Conservation (phyloP, 345 rosid species). For the Dipteronia dyeriana region DNA sequence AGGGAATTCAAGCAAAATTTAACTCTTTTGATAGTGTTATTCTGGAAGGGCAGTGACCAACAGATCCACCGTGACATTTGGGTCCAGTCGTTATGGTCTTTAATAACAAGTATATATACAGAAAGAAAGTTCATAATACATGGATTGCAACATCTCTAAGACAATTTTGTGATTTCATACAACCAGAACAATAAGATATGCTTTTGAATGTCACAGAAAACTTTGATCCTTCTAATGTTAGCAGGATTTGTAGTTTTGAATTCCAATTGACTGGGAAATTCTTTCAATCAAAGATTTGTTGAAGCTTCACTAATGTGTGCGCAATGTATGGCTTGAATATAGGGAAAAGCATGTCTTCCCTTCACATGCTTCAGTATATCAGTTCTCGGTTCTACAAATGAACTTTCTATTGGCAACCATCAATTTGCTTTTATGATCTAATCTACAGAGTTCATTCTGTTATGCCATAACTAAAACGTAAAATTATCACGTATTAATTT, state of each 20-base stretch:
- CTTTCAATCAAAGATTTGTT: background rate
- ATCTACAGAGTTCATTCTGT: background rate
- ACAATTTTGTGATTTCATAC: background rate
- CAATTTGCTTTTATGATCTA: background rate
- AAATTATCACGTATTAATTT: background rate
- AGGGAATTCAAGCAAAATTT: background rate
- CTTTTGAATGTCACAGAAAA: slow-evolving; percentile 5
- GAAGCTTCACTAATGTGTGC: background rate
- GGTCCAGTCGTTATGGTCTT: background rate
- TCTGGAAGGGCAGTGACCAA: background rate
- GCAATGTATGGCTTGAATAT: background rate
- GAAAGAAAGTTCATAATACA: too few relatives aligned
- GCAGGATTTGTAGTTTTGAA: background rate
- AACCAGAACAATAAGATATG: background rate
- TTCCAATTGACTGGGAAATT: background rate
- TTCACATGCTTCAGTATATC: background rate
- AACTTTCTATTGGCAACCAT: background rate
- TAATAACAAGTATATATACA: background rate
- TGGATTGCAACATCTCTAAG: too few relatives aligned
- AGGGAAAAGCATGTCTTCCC: background rate
- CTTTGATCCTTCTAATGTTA: background rate
- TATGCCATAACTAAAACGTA: background rate
- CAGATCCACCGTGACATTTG: background rate
- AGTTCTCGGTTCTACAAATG: background rate
- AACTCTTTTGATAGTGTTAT: background rate